A percentile compares a stretch with the other conserved stretches of the same genome.
Evolutionary conservation across 2,329 filamentous ascomycete genomes (phyloP).

Genomic region (Clonostachys solani): DNA sequence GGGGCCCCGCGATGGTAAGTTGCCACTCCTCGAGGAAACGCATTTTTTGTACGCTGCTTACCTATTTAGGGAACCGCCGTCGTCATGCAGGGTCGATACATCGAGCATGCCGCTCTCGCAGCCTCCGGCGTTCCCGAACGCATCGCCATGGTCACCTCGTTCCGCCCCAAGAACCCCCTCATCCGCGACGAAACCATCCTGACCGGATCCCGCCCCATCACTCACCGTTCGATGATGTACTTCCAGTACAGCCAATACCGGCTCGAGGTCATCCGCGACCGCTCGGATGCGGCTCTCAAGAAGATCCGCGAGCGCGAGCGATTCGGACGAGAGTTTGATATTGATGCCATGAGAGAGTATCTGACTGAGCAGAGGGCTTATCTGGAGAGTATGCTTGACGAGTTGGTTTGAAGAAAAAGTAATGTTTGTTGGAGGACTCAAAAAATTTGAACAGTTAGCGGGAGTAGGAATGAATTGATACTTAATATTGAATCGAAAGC

Average conservation of each 20-base stretch:
- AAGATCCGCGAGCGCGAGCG: constrained; percentile 6
- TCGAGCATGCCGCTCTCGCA: constrained; percentile 58
- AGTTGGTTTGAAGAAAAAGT: neutral
- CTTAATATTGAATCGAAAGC: no score
- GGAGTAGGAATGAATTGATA: no score
- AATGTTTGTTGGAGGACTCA: no score
- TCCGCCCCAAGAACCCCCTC: constrained; percentile 51
- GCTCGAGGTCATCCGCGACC: constrained; percentile 58
- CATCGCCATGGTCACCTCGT: constrained; percentile 63
- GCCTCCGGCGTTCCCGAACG: constrained; percentile 55
- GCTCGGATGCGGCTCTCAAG: constrained; percentile 17
- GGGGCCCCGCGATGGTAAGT: constrained; percentile 55
- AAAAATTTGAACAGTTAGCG: no score
- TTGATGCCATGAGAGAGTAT: constrained; percentile 6
- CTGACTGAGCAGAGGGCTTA: constrained; percentile 13
- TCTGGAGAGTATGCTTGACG: constrained; percentile 11
- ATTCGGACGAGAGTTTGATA: constrained; percentile 7
- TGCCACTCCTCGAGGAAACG: constrained; percentile 1
- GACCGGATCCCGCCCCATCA: constrained; percentile 54
- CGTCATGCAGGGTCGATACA: constrained; percentile 63
- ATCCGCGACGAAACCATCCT: constrained; percentile 57
- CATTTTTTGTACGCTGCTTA: constrained; percentile 6
- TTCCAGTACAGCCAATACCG: constrained; percentile 59
- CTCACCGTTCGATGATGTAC: constrained; percentile 53
- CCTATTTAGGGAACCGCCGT: constrained; percentile 48